These are phyloP conservation scores for Bolboschoenoplectus hybrid DNA, from an alignment of 202 grass and related monocot genomes.

Conservation along the genomic window DNA sequence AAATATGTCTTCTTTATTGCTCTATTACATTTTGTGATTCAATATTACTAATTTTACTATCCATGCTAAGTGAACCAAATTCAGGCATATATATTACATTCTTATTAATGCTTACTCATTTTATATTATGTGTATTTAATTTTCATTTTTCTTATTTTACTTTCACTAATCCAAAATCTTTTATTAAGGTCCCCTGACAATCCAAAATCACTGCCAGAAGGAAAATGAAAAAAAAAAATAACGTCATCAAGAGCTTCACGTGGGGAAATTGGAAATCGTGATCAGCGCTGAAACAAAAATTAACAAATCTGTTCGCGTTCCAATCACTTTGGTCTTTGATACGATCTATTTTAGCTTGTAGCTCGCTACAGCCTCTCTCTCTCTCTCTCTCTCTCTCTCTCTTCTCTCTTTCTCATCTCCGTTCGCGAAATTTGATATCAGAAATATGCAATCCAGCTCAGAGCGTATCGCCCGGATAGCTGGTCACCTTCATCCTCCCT, in stretches of 20 bases:
- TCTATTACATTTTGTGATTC: too few relatives aligned
- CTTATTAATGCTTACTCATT: too few relatives aligned
- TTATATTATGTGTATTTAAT: too few relatives aligned
- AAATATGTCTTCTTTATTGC: too few relatives aligned
- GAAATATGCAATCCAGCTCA: constrained; percentile 24
- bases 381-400: not conserved
- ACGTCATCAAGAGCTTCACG: not conserved
- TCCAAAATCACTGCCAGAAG: not conserved
- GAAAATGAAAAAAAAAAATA: not conserved
- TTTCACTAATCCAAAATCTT: too few relatives aligned
- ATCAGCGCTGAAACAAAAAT: not conserved
- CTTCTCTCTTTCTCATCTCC: not conserved
- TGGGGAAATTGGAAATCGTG: not conserved
- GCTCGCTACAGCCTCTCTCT: not conserved
- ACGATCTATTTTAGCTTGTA: constrained; percentile 14
- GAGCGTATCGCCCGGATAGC: constrained; percentile 67
- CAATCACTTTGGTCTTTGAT: not conserved
- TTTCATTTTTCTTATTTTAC: too few relatives aligned
- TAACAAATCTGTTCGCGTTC: constrained; percentile 11
- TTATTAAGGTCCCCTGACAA: not conserved
- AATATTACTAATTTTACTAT: too few relatives aligned
- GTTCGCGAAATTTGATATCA: not conserved
- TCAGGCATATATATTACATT: too few relatives aligned
- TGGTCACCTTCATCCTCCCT: constrained; percentile 65
- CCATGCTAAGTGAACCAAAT: too few relatives aligned